Evolutionary conservation across 2,329 filamentous ascomycete species (phyloP), one percentile per base, ranked within the genome.

Genomic region (Colletotrichum siamense): DNA sequence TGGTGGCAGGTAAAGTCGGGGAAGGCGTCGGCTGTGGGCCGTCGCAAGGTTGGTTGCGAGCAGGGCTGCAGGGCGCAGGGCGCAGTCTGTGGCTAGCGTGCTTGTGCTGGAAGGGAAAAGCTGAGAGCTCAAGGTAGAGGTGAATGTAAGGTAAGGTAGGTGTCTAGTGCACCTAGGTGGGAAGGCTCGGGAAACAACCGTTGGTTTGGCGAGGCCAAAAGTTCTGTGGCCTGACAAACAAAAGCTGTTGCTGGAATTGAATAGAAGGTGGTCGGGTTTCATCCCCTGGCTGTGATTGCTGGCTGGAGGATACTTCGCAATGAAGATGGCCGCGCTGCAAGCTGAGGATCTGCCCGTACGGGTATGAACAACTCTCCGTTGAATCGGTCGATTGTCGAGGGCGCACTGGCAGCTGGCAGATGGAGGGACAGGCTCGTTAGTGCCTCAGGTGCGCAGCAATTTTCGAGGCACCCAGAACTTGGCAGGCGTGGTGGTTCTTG

Each of bases 1-100:
- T 44, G 32, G 64, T 52, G 36, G 44, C 36, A 55, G 65, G 66
- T 69, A 59, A 66, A 24, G 49, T 67, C 36, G 36, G 59, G 57
- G 32, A 62, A 32, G 49, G 22, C 22, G 13, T 52, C 44, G 44
- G 44, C 15, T 36, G 39, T 36, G n/a, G 44, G 62, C 28, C 34
- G 36, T 36, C 57, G 68, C 36, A 67, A 65, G 74, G 64, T 74
- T 74, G 71, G 26, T 65, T 30, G 64, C 57, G 34, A 49, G 57
- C 44, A 74, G 59, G 59, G 73, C 73, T 76, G 70, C 49, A 66
- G 68, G 49, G 59, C 30, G 64, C 49, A 66, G 61, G 49, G 30
- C 30, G 59, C 52, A 49, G 39, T 26, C 16, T 66, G 68, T 49
- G 34, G 59, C 32, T 75, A 71, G 72, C 34, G 49, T 68, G 65